A percentile compares a stretch with the other conserved stretches of the same genome.
phyloP scores from a whole-genome alignment of 2,329 filamentous ascomycete species.

The Ophiosphaerella narmari region DNA sequence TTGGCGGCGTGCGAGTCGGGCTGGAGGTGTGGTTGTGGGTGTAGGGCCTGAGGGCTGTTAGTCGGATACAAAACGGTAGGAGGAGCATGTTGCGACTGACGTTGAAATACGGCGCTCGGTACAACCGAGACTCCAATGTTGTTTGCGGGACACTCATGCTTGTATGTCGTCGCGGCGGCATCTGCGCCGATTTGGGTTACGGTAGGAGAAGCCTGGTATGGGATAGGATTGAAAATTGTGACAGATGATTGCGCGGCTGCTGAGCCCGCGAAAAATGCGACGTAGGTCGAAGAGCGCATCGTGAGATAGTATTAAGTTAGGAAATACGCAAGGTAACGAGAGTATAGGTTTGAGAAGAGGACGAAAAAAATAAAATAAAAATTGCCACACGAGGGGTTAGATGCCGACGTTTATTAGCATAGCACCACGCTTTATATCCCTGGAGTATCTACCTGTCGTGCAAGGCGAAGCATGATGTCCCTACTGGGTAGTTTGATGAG shows the following conservation, averaged over 20 bases:
- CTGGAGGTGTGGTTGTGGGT: conserved; percentile 5
- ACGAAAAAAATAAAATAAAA: too few relatives aligned
- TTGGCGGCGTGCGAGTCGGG: background rate
- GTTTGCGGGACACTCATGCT: conserved; percentile 18
- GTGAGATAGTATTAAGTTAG: background rate
- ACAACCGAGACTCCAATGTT: conserved; percentile 14
- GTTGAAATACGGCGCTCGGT: background rate
- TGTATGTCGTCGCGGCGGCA: conserved; percentile 27
- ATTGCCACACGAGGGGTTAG: too few relatives aligned
- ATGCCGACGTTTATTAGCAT: too few relatives aligned
- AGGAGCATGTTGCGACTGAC: background rate
- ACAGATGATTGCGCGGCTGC: conserved; percentile 24
- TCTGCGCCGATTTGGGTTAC: conserved; percentile 27
- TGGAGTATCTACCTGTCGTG: too few relatives aligned
- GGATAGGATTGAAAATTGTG: conserved; percentile 19
- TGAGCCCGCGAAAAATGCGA: conserved; percentile 21
- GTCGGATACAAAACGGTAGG: background rate
- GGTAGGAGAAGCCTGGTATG: conserved; percentile 7
- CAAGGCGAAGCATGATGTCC: too few relatives aligned
- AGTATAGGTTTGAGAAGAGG: too few relatives aligned
- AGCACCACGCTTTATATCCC: too few relatives aligned
- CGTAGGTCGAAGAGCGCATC: conserved; percentile 24
- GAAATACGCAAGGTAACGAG: background rate
- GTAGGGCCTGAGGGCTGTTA: background rate
- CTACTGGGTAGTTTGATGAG: too few relatives aligned